These are phyloP conservation scores for Huntiella omanensis DNA, from an alignment of 2,329 filamentous ascomycete species.

Conservation along the genomic window DNA sequence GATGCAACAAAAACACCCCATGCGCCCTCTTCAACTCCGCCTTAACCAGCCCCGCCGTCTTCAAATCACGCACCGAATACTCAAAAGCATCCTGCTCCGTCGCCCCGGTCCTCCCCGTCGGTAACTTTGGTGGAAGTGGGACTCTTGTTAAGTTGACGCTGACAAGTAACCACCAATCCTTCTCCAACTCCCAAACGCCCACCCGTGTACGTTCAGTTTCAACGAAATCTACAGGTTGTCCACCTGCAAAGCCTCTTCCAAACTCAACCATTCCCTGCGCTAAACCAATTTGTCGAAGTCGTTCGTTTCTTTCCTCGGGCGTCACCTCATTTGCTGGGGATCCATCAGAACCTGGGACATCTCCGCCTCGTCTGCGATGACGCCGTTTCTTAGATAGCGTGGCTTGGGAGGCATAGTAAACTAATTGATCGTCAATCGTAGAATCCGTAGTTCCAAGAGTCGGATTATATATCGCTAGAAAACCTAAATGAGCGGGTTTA, in stretches of 20 bases:
- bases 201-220: slow-evolving; percentile 83
- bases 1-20: slow-evolving; percentile 69
- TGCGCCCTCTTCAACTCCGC: slow-evolving; percentile 72
- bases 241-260: slow-evolving; percentile 68
- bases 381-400: slow-evolving; percentile 23
- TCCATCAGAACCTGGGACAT: neutral
- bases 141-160: slow-evolving; percentile 61
- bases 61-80: slow-evolving; percentile 81
- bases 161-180: slow-evolving; percentile 82
- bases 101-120: slow-evolving; percentile 21
- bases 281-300: slow-evolving; percentile 78
- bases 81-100: slow-evolving; percentile 34
- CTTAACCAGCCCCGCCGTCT: slow-evolving; percentile 58
- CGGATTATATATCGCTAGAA: slow-evolving; percentile 90
- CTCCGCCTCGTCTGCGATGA: slow-evolving; percentile 16
- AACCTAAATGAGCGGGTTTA: slow-evolving; percentile 37
- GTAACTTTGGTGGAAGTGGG: slow-evolving; percentile 37
- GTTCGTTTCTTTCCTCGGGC: slow-evolving; percentile 61
- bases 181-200: slow-evolving; percentile 70
- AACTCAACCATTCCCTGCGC: slow-evolving; percentile 95
- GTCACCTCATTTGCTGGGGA: slow-evolving; percentile 19
- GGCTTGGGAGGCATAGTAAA: slow-evolving; percentile 65
- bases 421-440: slow-evolving; percentile 59
- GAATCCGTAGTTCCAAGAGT: slow-evolving; percentile 44
- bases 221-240: slow-evolving; percentile 58